Evolutionary conservation across 129 eudicot species (phyloP).

Genomic region (Chrysanthemum seticuspe): DNA sequence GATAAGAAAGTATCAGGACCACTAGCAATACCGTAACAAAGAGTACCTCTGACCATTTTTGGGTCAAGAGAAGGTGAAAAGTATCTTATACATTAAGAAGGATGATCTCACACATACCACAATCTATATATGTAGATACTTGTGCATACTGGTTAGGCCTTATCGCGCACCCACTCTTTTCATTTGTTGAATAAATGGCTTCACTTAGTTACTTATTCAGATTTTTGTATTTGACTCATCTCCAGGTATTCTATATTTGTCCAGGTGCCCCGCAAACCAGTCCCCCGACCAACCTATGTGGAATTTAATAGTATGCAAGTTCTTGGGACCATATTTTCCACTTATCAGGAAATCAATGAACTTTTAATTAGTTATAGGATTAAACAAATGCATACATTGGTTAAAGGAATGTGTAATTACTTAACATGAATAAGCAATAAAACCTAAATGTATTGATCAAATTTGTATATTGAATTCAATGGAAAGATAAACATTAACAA

Average conservation of each 20-base stretch:
- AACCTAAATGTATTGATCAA: too few relatives aligned
- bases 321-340: too few relatives aligned
- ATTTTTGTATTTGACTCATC: not conserved
- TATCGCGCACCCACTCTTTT: constrained; percentile 3
- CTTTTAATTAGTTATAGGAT: too few relatives aligned
- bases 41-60: constrained; percentile 14
- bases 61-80: constrained; percentile 24
- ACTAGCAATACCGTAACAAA: constrained; percentile 22
- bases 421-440: too few relatives aligned
- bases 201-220: not conserved
- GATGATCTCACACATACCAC: constrained; percentile 18
- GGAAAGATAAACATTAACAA: not conserved
- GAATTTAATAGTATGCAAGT: too few relatives aligned
- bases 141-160: constrained; percentile 13
- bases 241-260: too few relatives aligned
- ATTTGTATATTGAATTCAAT: not conserved
- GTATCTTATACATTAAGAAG: constrained; percentile 11
- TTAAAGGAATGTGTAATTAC: too few relatives aligned
- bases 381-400: too few relatives aligned
- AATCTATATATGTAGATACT: constrained; percentile 4
- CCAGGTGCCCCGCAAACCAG: too few relatives aligned
- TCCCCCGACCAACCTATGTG: too few relatives aligned
- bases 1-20: constrained; percentile 30
- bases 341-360: too few relatives aligned
- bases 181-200: not conserved